Base-by-base conservation (phyloP, 2,329 filamentous ascomycete genomes). In the Diaporthe humulicola region DNA sequence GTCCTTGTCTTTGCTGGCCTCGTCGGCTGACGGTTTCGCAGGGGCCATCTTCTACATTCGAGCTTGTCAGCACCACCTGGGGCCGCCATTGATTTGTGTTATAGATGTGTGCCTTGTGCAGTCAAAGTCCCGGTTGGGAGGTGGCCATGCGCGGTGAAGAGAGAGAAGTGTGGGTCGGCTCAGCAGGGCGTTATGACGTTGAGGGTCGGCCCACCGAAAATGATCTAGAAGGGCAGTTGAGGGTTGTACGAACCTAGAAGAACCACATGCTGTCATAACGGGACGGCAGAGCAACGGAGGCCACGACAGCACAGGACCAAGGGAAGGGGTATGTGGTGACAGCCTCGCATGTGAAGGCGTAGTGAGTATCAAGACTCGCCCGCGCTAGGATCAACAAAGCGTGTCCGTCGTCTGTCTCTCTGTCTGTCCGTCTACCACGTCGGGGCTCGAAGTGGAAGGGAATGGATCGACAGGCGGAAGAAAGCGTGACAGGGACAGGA, bases 251-350 rank as follows among this genome's bases (percentile, higher is more conserved):
- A 58, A 76, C 75, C 75, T 76, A 76, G 64, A 76, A 72, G 71
- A 50, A 48, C 75, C 75, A 74, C 75, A 76, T 76, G 74, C 74
- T 76, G 75, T 74, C 75, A 73, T 71, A 67, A 66, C 73, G 54
- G 69, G 54, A 52, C 54, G 61, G 69, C 75, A 73, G 73, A 52
- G 61, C 58, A 61, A 66, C 56, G 25, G 19, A 54, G 58, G 57
- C 36, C 38, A 48, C 28, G 56, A 56, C 30, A 48, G 45, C 38
- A 56, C 50, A 48, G 38, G 42, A 48, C 45, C 42, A 61, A 30
- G 40, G 25, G 36, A 17, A 56, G 60, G 25, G 3, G 38, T 25
- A 6, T 40, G 52, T n/a, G 50, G 22, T 30, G 57, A 71, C 36
- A 56, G 57, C 73, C 40, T 60, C 19, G 66, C 52, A 70, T 66